Percentiles rank a stretch among this genome's conserved stretches.
Evolutionary conservation across 805 yeast species (phyloP).

Genomic region (Kazachstania africana): DNA sequence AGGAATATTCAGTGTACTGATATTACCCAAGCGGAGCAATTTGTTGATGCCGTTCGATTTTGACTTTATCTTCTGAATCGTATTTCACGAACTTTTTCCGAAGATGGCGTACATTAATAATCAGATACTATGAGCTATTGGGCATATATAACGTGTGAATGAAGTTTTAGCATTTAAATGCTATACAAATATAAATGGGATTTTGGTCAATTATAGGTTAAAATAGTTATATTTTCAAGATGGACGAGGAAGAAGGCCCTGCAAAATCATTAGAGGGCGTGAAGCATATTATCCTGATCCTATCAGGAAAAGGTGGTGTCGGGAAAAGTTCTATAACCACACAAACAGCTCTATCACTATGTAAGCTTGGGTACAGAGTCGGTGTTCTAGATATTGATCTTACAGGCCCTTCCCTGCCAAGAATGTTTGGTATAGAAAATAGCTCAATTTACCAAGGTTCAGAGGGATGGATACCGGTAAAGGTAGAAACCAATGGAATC

Average conservation of each 20-base stretch:
- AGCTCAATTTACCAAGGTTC: slow-evolving; percentile 70
- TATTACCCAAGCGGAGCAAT: no score
- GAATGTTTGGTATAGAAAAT: slow-evolving; percentile 87
- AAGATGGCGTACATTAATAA: no score
- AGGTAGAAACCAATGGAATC: slow-evolving; percentile 24
- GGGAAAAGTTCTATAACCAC: slow-evolving; percentile 95
- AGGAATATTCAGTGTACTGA: no score
- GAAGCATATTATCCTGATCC: slow-evolving; percentile 66
- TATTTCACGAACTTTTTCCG: no score
- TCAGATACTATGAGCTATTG: no score
- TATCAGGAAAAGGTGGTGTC: slow-evolving; percentile 95
- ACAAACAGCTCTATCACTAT: slow-evolving; percentile 78
- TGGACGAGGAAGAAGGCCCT: slow-evolving; percentile 9
- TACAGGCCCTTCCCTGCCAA: slow-evolving; percentile 92
- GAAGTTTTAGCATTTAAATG: no score
- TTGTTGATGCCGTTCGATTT: no score
- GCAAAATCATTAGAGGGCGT: slow-evolving; percentile 36
- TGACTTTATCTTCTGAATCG: no score
- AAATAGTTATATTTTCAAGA: no score
- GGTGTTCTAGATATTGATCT: slow-evolving; percentile 92
- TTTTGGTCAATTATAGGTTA: no score
- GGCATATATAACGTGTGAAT: no score
- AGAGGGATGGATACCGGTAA: slow-evolving; percentile 90
- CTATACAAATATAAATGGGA: no score
- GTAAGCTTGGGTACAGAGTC: slow-evolving; percentile 60